phyloP scores from a whole-genome alignment of 768 basidiomycete genomes.

The Mycena epipterygia region DNA sequence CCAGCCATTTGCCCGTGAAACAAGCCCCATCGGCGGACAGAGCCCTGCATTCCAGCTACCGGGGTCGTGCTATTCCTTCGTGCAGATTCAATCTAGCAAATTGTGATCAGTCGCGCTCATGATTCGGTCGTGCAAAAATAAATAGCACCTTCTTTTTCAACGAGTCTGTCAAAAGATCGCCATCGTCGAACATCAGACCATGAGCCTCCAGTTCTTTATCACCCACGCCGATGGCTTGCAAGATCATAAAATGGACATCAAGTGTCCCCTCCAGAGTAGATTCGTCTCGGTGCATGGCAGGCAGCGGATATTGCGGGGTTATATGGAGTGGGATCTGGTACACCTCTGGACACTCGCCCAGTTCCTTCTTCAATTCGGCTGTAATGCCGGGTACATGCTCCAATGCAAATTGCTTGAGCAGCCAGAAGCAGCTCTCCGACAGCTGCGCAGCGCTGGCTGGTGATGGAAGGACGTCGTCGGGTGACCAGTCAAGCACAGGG shows the following conservation, averaged over 20 bases:
- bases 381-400: too few species aligned
- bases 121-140: too few species aligned
- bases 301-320: too few species aligned
- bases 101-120: background rate
- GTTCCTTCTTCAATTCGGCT: too few species aligned
- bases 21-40: constrained; percentile 35
- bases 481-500: too few species aligned
- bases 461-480: too few species aligned
- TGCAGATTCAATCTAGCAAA: constrained; percentile 27
- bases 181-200: constrained; percentile 29
- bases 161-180: constrained; percentile 25
- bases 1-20: constrained; percentile 44
- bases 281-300: constrained; percentile 35
- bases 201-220: constrained; percentile 19
- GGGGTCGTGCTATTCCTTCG: constrained; percentile 23
- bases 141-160: constrained; percentile 22
- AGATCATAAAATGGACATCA: background rate
- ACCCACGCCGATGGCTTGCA: constrained; percentile 1
- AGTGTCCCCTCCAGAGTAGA: constrained; percentile 31
- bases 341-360: too few species aligned
- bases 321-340: too few species aligned
- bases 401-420: too few species aligned
- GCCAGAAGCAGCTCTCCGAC: too few species aligned
- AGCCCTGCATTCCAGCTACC: background rate
- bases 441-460: too few species aligned